Conservation (phyloP, 2,329 filamentous ascomycete species). For the Trichoderma endophyticum region DNA sequence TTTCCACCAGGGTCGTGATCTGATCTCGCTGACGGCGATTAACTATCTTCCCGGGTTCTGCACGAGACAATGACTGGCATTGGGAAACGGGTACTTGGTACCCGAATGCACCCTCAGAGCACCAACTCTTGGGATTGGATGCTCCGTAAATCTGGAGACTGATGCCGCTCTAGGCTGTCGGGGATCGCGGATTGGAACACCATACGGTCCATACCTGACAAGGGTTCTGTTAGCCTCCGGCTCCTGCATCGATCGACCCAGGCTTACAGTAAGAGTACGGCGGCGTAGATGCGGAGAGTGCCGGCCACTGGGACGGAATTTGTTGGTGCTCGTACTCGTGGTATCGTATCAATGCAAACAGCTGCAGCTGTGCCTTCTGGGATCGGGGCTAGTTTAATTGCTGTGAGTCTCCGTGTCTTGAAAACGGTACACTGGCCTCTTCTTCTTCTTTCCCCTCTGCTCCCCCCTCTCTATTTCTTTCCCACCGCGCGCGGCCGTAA, state of each 20-base stretch:
- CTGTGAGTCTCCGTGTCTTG: not conserved
- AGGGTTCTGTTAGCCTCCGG: conserved; percentile 1
- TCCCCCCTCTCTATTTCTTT: not conserved
- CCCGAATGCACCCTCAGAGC: not conserved
- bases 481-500: not conserved
- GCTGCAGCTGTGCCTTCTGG: not conserved
- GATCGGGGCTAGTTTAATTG: not conserved
- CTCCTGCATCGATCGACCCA: conserved; percentile 1
- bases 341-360: not conserved
- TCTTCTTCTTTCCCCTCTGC: not conserved
- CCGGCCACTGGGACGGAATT: not conserved
- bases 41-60: not conserved
- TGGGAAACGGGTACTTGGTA: not conserved
- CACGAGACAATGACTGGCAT: not conserved
- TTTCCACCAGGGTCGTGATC: not conserved
- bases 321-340: not conserved
- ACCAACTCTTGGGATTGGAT: not conserved
- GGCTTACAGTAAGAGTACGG: not conserved
- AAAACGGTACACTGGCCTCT: not conserved
- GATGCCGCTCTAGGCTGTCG: not conserved
- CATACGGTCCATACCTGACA: not conserved
- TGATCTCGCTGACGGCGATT: not conserved
- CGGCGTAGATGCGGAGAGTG: not conserved
- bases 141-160: not conserved
- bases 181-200: not conserved